Evolutionary conservation across 306 rosid species (phyloP).

Genomic region (Astragalus glycyphyllos): DNA sequence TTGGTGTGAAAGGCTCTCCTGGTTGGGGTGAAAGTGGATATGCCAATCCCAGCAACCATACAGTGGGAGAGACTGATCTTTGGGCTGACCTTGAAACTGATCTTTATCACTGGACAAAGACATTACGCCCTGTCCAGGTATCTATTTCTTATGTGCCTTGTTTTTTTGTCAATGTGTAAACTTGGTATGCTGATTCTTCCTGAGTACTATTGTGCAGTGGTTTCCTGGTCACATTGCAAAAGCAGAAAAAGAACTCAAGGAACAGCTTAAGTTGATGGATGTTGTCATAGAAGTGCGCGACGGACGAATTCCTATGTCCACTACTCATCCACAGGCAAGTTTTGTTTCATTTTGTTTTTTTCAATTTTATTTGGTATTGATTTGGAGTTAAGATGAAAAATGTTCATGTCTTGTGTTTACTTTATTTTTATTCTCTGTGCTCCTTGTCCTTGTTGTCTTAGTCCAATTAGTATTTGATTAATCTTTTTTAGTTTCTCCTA

Average conservation of each 20-base stretch:
- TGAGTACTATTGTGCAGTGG: conserved; percentile 72
- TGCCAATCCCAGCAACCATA: conserved; percentile 32
- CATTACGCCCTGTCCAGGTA: conserved; percentile 91
- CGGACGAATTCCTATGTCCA: conserved; percentile 89
- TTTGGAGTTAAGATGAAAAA: background rate
- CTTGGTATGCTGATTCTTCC: conserved; percentile 37
- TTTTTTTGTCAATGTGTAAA: background rate
- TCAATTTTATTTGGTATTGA: background rate
- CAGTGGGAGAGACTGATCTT: conserved; percentile 49
- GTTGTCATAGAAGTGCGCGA: conserved; percentile 95
- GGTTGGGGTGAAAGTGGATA: conserved; percentile 52
- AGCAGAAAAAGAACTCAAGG: conserved; percentile 90
- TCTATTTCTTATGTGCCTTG: background rate
- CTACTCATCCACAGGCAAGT: conserved; percentile 86
- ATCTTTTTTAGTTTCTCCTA: background rate
- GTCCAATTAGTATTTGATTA: background rate
- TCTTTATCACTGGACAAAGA: conserved; percentile 88
- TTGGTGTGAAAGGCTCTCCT: conserved; percentile 68
- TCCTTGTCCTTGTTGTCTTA: background rate
- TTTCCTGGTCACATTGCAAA: conserved; percentile 98
- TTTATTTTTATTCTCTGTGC: background rate
- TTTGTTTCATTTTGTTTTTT: background rate
- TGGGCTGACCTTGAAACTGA: conserved; percentile 79
- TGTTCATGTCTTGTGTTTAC: background rate
- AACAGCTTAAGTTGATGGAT: conserved; percentile 88